Evolutionary conservation across 192 early-diverging fungal species (phyloP), one percentile per base, ranked within the genome.

Genomic region (Backusella macrospora): DNA sequence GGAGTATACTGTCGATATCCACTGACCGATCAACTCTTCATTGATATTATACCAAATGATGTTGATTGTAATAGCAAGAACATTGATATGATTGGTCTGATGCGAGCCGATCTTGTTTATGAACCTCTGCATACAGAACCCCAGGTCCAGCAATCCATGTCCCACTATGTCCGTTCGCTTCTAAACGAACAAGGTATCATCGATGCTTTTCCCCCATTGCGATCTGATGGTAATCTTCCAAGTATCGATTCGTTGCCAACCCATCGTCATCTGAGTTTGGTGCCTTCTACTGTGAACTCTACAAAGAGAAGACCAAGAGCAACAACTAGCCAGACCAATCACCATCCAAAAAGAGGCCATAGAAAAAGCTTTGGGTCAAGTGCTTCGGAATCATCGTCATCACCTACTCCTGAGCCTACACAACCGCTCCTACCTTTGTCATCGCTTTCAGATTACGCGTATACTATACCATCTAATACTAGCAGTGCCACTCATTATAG

Each of bases 11-110:
- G 78, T 42, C 87, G 85, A 62, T 92, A 83, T 79, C 82, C 86
- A 59, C 84, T 88, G 47, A 80, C 84, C 39, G 82, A 80, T 40
- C 90, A 85, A 47, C 71, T 93, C 37, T 80, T 83, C 62, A 90
- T 94, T 77, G 92, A 94, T 72, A 80, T 90, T 37, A 44, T 75
- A 3, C 78, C 73, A 1, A 42, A 79, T 48, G 78, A 75, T 65
- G 73, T 74, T 4, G 72, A 75, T 10, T 74, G 71, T 48, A 73
- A 71, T 18, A 74, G 72, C 34, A 77, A 77, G 44, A 77, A 65
- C 18, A 77, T 70, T 65, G 76, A 77, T 59, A 15, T 78, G 26
- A 26, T 73, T 12, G 29, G 48, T 7, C 38, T 74, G 12, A 73
- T 78, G 72, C 73, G 71, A 6, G 71, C 77, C 4, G 73, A 79